A percentile compares a stretch with the other conserved stretches of the same genome.
These are phyloP conservation scores for Phellopilus nigrolimitatus DNA, from an alignment of 1,284 basidiomycete genomes.

Conservation along the genomic window DNA sequence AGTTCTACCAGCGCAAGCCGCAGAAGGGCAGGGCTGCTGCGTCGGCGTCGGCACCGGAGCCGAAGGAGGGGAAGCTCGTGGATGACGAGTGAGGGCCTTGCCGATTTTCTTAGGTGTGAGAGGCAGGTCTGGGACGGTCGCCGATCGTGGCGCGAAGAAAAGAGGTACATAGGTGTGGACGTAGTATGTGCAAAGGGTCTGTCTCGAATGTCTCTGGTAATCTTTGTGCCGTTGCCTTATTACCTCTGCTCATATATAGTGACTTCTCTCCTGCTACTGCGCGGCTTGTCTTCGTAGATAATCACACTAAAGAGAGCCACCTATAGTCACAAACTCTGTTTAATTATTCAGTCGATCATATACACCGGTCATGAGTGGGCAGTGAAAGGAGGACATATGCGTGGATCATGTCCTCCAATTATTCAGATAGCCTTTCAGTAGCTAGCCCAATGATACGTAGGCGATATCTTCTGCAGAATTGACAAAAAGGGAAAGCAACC, in stretches of 20 bases:
- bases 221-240: too few species aligned
- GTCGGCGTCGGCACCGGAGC: conserved; percentile 37
- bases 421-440: too few species aligned
- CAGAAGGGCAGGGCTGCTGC: conserved; percentile 56
- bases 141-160: too few species aligned
- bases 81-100: conserved; percentile 32
- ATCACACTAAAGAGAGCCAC: not conserved
- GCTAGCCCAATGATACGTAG: too few species aligned
- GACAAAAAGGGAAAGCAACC: too few species aligned
- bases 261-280: too few species aligned
- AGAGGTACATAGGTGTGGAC: not conserved
- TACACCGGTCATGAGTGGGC: too few species aligned
- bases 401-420: too few species aligned
- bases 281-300: not conserved
- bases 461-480: too few species aligned
- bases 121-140: not conserved
- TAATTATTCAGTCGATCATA: not conserved
- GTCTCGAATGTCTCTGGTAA: not conserved
- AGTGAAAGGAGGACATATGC: too few species aligned
- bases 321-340: not conserved
- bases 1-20: conserved; percentile 80
- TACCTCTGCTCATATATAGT: too few species aligned
- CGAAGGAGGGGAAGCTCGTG: conserved; percentile 56
- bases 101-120: not conserved
- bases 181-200: not conserved